Base-by-base conservation (phyloP, 345 rosid genomes). In the Ceriops zippeliana region DNA sequence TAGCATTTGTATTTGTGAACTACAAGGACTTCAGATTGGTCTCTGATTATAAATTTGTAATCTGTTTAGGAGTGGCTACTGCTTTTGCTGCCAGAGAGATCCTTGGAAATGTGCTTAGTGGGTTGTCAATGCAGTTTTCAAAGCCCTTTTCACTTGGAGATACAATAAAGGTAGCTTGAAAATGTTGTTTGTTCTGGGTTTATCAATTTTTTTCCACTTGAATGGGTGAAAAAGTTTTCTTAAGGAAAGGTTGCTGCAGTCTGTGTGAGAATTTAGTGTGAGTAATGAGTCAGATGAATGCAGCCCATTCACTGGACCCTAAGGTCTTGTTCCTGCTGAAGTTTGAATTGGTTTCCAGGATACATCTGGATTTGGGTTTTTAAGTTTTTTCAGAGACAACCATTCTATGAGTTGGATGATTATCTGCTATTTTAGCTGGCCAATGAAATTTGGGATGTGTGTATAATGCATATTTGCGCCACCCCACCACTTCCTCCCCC, bases 71-170 rank as follows among this genome's bases (percentile, higher is more conserved):
- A 63, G 99, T 95, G 62, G 99, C 97, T 54, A 95, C 99, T 76
- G 97, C 97, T 74, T 91, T 95, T 85, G 97, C 99, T 81, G 86
- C 96, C 13, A 87, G 77, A 79, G 97, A 95, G 38, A 58, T 91
- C 70, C 96, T 95, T 70, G 97, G 99, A 53, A 95, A 95, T 80
- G 87, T 95, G 73, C 87, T 95, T 54, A 89, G 91, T 80, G 99
- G 99, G 30, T 79, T 89, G 67, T 89, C 93, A 21, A 86, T 95
- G 85, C 96, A 89, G 73, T 90, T 91, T 68, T 87, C 92, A 6
- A 85, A 75, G 77, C 99, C 99, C 7, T 95, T 93, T 81, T 88
- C 96, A 3, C 75, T 95, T 69, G 99, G 99, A 69, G 99, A 95
- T 82, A 89, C 91, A 2, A 95, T 95, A 67, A 90, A 91, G 83